Base-by-base conservation (phyloP, 345 rosid species). In the Corymbia maculata region DNA sequence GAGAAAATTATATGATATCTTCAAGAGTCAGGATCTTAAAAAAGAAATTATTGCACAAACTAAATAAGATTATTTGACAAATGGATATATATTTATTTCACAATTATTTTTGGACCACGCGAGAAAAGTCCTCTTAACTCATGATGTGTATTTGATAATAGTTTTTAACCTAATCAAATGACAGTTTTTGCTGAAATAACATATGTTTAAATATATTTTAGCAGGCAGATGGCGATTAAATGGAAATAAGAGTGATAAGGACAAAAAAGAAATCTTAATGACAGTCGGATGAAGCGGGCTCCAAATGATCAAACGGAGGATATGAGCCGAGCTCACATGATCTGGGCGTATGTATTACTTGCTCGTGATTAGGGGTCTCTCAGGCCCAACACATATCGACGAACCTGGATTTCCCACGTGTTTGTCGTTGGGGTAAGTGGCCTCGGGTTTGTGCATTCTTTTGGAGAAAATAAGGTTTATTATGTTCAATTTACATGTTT, bases 241-340 rank as follows among this genome's bases (percentile, higher is more conserved):
- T 13, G 75, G 19, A n/a, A 5, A 64, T 6, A 13, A 64, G 47
- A 70, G 49, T 3, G 2, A 75, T 0, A 10, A 19, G 49, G 45
- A 30, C 12, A 21, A 21, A 14, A 70, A 16, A 68, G 15, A 17
- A 36, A 36, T n/a, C 4, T 68, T 36, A 32, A 4, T 68, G 8
- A 22, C 19, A 8, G 6, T 68, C 3, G 5, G 2, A 68, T 68
- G 79, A 32, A 32, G 12, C 15, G 32, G 22, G 79, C 28, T 32
- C 9, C 22, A 2, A 10, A 32, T 30, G 22, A 66, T 66, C 44
- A 3, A 4, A 66, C 3, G 3, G 2, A 30, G 11, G 3, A 30
- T 30, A 32, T 8, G 4, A 15, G 17, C 2, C 4, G 19, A 21
- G 79, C 1, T 66, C 44, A 30, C 1, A 0, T 30, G 44, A 66